phyloP scores from a whole-genome alignment of 768 basidiomycete genomes.

The Roridomyces roridus region DNA sequence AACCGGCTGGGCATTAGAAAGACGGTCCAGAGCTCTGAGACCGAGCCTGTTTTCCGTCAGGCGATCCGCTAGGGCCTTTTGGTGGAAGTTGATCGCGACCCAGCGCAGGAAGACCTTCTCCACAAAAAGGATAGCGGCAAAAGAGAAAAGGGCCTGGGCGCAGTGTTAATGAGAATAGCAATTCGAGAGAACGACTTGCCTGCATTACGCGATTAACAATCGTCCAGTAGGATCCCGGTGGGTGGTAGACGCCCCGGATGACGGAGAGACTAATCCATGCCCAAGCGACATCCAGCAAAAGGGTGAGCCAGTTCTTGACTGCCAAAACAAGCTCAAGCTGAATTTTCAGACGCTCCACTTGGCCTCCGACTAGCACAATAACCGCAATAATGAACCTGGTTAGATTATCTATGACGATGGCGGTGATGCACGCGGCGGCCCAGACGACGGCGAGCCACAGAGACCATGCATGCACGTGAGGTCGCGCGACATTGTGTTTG shows the following conservation, averaged over 20 bases:
- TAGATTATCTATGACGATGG: conserved; percentile 67
- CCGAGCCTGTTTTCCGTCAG: conserved; percentile 73
- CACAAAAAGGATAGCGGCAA: conserved; percentile 47
- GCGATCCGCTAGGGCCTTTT: conserved; percentile 76
- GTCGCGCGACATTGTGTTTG: conserved; percentile 47
- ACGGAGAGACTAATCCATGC: conserved; percentile 77
- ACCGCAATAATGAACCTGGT: conserved; percentile 61
- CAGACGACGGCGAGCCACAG: conserved; percentile 74
- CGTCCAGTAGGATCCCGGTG: conserved; percentile 70
- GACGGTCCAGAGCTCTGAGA: conserved; percentile 70
- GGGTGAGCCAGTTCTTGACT: conserved; percentile 74
- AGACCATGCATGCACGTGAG: conserved; percentile 67
- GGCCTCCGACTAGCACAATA: conserved; percentile 61
- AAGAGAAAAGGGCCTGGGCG: conserved; percentile 49
- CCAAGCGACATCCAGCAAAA: conserved; percentile 70
- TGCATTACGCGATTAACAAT: conserved; percentile 76
- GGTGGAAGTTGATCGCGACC: conserved; percentile 83
- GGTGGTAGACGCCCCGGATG: conserved; percentile 61
- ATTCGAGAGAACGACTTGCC: conserved; percentile 38
- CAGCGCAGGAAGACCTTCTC: conserved; percentile 71
- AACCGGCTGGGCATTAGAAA: conserved; percentile 67
- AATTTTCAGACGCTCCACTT: conserved; percentile 69
- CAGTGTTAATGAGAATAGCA: conserved; percentile 6
- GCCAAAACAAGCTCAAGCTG: conserved; percentile 77
- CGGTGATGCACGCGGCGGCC: conserved; percentile 66